Conservation (phyloP, 257 asterid species). For the Nyctanthes arbortristis region DNA sequence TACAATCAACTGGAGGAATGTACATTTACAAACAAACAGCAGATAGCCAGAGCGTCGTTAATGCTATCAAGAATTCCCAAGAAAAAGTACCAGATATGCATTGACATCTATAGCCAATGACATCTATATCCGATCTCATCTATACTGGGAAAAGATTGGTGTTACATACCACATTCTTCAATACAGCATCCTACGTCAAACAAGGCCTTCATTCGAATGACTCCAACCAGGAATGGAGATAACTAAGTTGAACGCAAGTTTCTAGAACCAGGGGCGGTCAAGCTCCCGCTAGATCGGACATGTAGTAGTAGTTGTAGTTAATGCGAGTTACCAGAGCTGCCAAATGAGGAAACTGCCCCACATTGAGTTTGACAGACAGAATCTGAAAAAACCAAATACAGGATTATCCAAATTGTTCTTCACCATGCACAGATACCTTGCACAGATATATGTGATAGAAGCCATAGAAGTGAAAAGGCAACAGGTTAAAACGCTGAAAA, state of each 20-base stretch:
- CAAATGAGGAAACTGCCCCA: slow-evolving; percentile 94
- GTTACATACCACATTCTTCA: background rate
- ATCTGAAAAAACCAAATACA: slow-evolving; percentile 51
- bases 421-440: too few relatives aligned
- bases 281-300: slow-evolving; percentile 80
- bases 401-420: slow-evolving; percentile 6
- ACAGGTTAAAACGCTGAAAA: background rate
- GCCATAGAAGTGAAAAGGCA: background rate
- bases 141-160: too few relatives aligned
- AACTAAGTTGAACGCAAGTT: slow-evolving; percentile 31
- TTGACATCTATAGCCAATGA: too few relatives aligned
- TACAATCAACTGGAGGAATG: background rate
- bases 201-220: slow-evolving; percentile 7
- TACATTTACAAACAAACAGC: background rate
- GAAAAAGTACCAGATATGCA: too few relatives aligned
- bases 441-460: background rate
- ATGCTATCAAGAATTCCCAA: too few relatives aligned
- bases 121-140: too few relatives aligned
- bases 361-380: slow-evolving; percentile 90
- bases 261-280: slow-evolving; percentile 54
- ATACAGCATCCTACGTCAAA: background rate
- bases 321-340: slow-evolving; percentile 92
- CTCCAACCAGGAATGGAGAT: slow-evolving; percentile 27
- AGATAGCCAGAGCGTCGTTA: background rate
- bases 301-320: slow-evolving; percentile 84